Percentiles rank a stretch among this genome's conserved stretches.
Evolutionary conservation across 2,329 filamentous ascomycete species (phyloP).

Genomic region (Fusarium robinianum): DNA sequence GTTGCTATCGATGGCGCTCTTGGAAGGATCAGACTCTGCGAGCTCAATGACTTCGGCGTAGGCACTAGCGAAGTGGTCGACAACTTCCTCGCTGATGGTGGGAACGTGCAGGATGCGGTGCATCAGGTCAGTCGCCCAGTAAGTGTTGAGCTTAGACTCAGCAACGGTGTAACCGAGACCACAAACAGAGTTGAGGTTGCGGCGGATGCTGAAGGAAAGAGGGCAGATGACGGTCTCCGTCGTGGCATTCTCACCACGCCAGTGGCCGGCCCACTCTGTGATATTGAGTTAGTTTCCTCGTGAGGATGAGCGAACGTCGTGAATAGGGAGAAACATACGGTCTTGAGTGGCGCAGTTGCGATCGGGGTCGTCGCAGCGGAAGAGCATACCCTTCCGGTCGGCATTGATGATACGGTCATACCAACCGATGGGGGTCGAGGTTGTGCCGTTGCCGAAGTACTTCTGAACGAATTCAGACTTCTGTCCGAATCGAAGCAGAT

Average conservation of each 20-base stretch:
- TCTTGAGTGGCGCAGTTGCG: slow-evolving; percentile 61
- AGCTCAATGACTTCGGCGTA: slow-evolving; percentile 60
- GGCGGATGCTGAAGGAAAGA: slow-evolving; percentile 62
- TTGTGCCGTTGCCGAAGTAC: slow-evolving; percentile 67
- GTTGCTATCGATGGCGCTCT: slow-evolving; percentile 61
- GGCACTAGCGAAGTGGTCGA: slow-evolving; percentile 66
- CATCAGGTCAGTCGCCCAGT: slow-evolving; percentile 68
- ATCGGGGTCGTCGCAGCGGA: slow-evolving; percentile 72
- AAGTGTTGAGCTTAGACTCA: slow-evolving; percentile 59
- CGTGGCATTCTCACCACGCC: slow-evolving; percentile 67
- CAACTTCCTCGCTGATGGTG: slow-evolving; percentile 59
- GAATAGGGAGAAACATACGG: slow-evolving; percentile 31
- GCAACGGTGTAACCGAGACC: slow-evolving; percentile 66
- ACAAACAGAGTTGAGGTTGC: slow-evolving; percentile 63
- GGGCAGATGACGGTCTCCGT: slow-evolving; percentile 72
- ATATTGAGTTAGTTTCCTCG: neutral
- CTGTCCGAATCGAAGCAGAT: slow-evolving; percentile 62
- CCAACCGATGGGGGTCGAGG: slow-evolving; percentile 63
- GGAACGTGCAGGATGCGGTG: slow-evolving; percentile 70
- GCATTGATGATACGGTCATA: slow-evolving; percentile 63
- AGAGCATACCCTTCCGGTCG: slow-evolving; percentile 60
- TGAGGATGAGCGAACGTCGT: rapidly evolving
- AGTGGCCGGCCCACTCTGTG: slow-evolving; percentile 68
- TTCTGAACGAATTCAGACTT: slow-evolving; percentile 63
- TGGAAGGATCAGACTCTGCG: slow-evolving; percentile 52